Conservation (phyloP, 164 flowering plant genomes). For the Sedum album region DNA sequence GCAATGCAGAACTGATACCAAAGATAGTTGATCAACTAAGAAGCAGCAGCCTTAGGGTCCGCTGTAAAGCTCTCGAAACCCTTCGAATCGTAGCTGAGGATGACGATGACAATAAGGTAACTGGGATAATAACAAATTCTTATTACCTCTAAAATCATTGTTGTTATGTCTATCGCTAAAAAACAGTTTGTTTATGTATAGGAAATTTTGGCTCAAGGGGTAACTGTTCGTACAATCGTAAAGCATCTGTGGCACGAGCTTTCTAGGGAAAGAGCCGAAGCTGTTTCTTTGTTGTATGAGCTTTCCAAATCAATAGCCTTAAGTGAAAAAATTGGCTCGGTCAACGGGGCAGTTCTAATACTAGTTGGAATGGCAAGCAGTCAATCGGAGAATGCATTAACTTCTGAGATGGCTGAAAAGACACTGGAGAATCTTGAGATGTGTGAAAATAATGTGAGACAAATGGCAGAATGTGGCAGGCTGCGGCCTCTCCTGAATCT, state of each 20-base stretch:
- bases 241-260: constrained; percentile 77
- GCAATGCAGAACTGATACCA: constrained; percentile 57
- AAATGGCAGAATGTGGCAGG: constrained; percentile 97
- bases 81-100: constrained; percentile 70
- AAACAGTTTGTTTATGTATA: constrained; percentile 20
- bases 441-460: constrained; percentile 75
- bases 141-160: background rate
- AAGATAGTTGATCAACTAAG: constrained; percentile 65
- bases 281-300: constrained; percentile 79
- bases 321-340: constrained; percentile 85
- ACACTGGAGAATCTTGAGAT: constrained; percentile 77
- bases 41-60: constrained; percentile 59
- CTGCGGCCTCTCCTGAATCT: constrained; percentile 72
- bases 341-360: constrained; percentile 81
- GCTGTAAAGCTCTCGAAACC: constrained; percentile 74
- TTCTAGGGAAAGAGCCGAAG: constrained; percentile 83
- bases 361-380: constrained; percentile 92
- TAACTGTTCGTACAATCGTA: constrained; percentile 79
- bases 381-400: constrained; percentile 64
- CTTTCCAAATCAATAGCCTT: constrained; percentile 69
- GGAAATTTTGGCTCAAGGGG: constrained; percentile 83
- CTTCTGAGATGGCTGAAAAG: constrained; percentile 76
- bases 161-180: constrained; percentile 8
- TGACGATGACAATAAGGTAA: constrained; percentile 76
- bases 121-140: background rate